Evolutionary conservation across 2,329 filamentous ascomycete species (phyloP).

Genomic region (Thermothelomyces thermophilus): DNA sequence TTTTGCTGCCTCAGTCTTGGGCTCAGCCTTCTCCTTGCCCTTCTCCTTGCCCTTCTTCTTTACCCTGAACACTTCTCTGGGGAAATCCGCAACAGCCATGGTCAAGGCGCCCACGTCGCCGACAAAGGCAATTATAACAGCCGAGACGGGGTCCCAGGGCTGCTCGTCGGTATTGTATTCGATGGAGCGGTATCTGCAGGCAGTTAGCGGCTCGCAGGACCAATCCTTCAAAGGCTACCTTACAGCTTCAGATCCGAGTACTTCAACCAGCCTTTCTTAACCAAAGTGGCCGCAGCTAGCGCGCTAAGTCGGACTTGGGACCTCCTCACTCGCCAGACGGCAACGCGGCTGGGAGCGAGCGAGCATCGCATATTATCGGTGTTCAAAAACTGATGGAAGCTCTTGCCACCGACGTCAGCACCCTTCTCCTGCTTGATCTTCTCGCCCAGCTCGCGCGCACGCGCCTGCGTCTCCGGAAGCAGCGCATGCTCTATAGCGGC

Average conservation of each 20-base stretch:
- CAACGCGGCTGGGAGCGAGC: slow-evolving; percentile 59
- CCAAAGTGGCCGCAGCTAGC: slow-evolving; percentile 64
- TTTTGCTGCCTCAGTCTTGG: neutral
- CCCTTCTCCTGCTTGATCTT: slow-evolving; percentile 58
- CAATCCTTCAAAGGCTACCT: too few relatives aligned
- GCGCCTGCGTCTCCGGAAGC: slow-evolving; percentile 51
- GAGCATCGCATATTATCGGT: slow-evolving; percentile 62
- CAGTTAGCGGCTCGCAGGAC: slow-evolving; percentile 18
- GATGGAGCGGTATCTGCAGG: slow-evolving; percentile 39
- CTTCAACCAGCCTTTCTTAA: slow-evolving; percentile 56
- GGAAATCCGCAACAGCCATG: slow-evolving; percentile 74
- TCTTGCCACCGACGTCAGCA: slow-evolving; percentile 55
- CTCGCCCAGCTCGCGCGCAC: slow-evolving; percentile 51
- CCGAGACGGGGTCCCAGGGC: slow-evolving; percentile 72
- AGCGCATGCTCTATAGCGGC: slow-evolving; percentile 57
- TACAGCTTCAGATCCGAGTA: slow-evolving; percentile 69
- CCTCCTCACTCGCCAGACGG: slow-evolving; percentile 67
- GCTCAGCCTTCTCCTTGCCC: neutral
- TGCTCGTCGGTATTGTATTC: slow-evolving; percentile 76
- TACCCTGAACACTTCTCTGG: slow-evolving; percentile 48
- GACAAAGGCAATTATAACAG: slow-evolving; percentile 69
- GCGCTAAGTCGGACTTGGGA: slow-evolving; percentile 63
- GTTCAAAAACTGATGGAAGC: slow-evolving; percentile 65
- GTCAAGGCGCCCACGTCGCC: slow-evolving; percentile 75
- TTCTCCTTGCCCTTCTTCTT: slow-evolving; percentile 16